Conservation (phyloP, 306 rosid genomes). For the Castanea crenata region DNA sequence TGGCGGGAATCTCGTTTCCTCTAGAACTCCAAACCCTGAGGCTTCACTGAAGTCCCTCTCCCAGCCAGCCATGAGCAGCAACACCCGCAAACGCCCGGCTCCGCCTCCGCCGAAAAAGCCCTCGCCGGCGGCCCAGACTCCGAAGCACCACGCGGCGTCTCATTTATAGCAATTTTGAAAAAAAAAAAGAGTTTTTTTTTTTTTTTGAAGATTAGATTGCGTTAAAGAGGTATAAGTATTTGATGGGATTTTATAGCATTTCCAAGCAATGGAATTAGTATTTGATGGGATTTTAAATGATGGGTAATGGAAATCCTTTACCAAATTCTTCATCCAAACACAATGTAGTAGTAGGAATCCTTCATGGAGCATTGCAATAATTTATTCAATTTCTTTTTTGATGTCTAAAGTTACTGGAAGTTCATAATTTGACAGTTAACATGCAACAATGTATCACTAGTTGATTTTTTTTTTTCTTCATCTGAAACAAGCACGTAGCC, state of each 20-base stretch:
- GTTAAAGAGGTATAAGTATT: too few species aligned
- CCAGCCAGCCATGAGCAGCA: constrained; percentile 39
- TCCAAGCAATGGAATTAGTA: too few species aligned
- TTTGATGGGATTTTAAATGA: too few species aligned
- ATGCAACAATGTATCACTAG: not conserved
- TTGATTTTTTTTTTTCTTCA: not conserved
- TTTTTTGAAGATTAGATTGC: too few species aligned
- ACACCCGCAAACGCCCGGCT: constrained; percentile 48
- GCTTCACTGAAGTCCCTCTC: not conserved
- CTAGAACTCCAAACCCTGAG: not conserved
- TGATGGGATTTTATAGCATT: too few species aligned
- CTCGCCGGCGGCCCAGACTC: constrained; percentile 40
- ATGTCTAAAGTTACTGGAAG: not conserved
- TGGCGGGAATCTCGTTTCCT: constrained; percentile 52
- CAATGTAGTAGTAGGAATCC: not conserved
- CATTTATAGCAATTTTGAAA: too few species aligned
- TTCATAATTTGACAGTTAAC: not conserved
- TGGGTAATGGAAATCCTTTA: too few species aligned
- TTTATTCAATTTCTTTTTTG: not conserved
- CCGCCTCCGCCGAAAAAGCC: constrained; percentile 39
- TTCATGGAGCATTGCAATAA: not conserved
- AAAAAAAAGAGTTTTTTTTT: too few species aligned
- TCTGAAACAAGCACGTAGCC: not conserved
- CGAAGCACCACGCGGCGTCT: constrained; percentile 52
- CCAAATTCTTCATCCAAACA: too few species aligned